These are phyloP conservation scores for Chlorociboria aeruginascens DNA, from an alignment of 495 filamentous ascomycete species.

Conservation along the genomic window DNA sequence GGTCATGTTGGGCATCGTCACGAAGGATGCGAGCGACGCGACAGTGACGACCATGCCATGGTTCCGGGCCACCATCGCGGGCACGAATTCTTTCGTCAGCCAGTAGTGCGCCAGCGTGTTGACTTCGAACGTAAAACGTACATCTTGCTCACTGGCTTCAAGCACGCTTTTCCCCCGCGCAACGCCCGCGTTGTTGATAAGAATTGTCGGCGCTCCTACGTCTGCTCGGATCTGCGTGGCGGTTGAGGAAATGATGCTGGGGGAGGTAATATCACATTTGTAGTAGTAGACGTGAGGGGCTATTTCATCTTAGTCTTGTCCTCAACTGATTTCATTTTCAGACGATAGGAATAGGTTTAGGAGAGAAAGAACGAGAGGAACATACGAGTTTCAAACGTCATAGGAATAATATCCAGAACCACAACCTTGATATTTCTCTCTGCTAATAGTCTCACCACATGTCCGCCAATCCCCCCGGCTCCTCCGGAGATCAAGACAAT, in stretches of 20 bases:
- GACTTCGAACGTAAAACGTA: slow-evolving; percentile 57
- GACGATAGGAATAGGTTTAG: background rate
- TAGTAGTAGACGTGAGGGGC: slow-evolving; percentile 45
- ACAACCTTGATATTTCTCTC: slow-evolving; percentile 47
- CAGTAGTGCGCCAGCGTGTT: slow-evolving; percentile 61
- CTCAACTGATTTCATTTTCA: background rate
- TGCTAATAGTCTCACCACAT: slow-evolving; percentile 47
- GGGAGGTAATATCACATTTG: slow-evolving; percentile 52
- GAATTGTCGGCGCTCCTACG: slow-evolving; percentile 52
- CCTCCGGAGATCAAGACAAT: slow-evolving; percentile 63
- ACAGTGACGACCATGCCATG: slow-evolving; percentile 70
- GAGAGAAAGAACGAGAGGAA: background rate
- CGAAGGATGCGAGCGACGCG: slow-evolving; percentile 48
- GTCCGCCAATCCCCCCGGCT: slow-evolving; percentile 53
- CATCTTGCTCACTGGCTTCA: slow-evolving; percentile 37
- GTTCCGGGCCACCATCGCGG: slow-evolving; percentile 46
- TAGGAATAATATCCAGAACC: slow-evolving; percentile 55
- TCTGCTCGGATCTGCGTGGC: slow-evolving; percentile 37
- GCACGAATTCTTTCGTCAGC: slow-evolving; percentile 53
- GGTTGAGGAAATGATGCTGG: slow-evolving; percentile 31
- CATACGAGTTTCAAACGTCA: slow-evolving; percentile 43
- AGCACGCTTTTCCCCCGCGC: slow-evolving; percentile 50
- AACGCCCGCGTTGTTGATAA: slow-evolving; percentile 70
- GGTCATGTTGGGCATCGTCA: slow-evolving; percentile 50
- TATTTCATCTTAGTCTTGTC: slow-evolving; percentile 9